Conservation (phyloP, 2,329 filamentous ascomycete species). For the Beauveria pseudobassiana region DNA sequence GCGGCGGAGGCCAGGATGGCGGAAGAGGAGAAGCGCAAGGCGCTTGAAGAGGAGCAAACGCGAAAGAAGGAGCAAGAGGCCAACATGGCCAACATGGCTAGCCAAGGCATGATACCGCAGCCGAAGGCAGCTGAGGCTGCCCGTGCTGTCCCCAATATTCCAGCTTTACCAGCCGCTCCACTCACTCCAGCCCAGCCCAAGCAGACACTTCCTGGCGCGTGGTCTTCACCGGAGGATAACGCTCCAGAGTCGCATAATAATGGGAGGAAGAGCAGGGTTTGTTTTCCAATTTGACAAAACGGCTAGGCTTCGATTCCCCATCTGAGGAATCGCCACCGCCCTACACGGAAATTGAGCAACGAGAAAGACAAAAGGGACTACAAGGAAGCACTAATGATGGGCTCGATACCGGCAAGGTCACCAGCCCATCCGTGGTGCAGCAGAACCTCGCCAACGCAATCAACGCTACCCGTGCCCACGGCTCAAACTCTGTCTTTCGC, state of each 20-base stretch:
- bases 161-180: slow-evolving; percentile 32
- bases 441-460: slow-evolving; percentile 73
- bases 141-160: slow-evolving; percentile 32
- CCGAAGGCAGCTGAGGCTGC: slow-evolving; percentile 27
- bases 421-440: slow-evolving; percentile 53
- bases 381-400: slow-evolving; percentile 16
- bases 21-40: slow-evolving; percentile 70
- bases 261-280: slow-evolving; percentile 45
- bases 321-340: slow-evolving; percentile 34
- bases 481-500: slow-evolving; percentile 63
- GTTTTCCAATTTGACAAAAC: slow-evolving; percentile 61
- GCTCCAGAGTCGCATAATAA: slow-evolving; percentile 25
- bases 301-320: slow-evolving; percentile 57
- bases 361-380: slow-evolving; percentile 11
- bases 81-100: slow-evolving; percentile 28
- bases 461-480: slow-evolving; percentile 67
- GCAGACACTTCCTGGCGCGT: slow-evolving; percentile 64
- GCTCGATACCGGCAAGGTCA: slow-evolving; percentile 45
- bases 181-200: slow-evolving; percentile 33
- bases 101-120: slow-evolving; percentile 16
- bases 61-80: slow-evolving; percentile 51
- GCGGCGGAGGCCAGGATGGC: slow-evolving; percentile 81
- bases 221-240: slow-evolving; percentile 55
- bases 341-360: neutral
- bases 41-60: slow-evolving; percentile 65